Evolutionary conservation across 768 basidiomycete species (phyloP).

Genomic region (Phylloporus arenicola): DNA sequence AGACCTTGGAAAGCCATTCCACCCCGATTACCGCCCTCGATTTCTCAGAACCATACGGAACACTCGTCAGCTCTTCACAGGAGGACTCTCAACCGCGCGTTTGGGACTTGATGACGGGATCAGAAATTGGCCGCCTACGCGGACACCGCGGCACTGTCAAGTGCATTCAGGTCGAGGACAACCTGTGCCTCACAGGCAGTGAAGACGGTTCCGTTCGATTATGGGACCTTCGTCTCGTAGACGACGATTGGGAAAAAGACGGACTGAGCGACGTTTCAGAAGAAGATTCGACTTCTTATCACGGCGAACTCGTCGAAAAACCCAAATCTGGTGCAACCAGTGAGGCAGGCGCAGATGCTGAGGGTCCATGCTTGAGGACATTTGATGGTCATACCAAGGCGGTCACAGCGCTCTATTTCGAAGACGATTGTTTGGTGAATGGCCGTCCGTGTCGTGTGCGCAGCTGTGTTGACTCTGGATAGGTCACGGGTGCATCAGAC

Average conservation of each 20-base stretch:
- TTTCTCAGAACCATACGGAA: conserved; percentile 95
- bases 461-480: conserved; percentile 15
- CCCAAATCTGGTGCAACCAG: conserved; percentile 34
- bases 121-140: conserved; percentile 76
- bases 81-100: conserved; percentile 85
- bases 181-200: conserved; percentile 85
- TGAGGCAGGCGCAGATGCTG: conserved; percentile 43
- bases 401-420: conserved; percentile 92
- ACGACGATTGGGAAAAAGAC: conserved; percentile 58
- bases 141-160: conserved; percentile 84
- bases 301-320: conserved; percentile 34
- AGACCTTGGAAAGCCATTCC: conserved; percentile 80
- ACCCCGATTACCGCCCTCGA: conserved; percentile 85
- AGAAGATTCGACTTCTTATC: conserved; percentile 43
- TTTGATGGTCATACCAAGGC: conserved; percentile 91
- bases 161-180: conserved; percentile 88
- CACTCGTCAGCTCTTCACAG: conserved; percentile 80
- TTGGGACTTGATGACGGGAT: conserved; percentile 91
- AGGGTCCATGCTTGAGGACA: conserved; percentile 53
- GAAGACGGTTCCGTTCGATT: conserved; percentile 79
- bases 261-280: conserved; percentile 59
- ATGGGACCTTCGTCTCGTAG: conserved; percentile 88
- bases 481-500: conserved; percentile 98
- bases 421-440: conserved; percentile 85
- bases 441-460: background rate